Base-by-base conservation (phyloP, 2,329 filamentous ascomycete species). In the Fusarium domesticum region DNA sequence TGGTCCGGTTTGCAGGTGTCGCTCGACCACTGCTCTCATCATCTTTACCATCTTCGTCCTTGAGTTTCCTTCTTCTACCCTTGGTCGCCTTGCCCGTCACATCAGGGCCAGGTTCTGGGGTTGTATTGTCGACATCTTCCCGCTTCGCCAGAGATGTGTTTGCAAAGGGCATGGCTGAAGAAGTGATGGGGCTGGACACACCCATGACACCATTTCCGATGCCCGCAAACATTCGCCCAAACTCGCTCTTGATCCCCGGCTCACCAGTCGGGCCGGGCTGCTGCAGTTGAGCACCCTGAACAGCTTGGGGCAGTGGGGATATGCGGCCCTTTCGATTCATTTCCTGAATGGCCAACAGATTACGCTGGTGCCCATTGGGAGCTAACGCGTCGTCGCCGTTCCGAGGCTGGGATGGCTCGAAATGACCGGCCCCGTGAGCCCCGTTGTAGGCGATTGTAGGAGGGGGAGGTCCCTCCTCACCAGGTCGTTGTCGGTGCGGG, bases 151-250 rank as follows among this genome's bases (percentile, higher is more conserved):
- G 54, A 2, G 69, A 67, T 1, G 70, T 59, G 25, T 66, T 70
- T 6, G 74, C 69, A 46, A 76, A 81, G 1, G 76, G 72, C 62
- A 47, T 72, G 58, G 33, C 68, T 31, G 63, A 53, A 6, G 68
- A 63, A 1, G 75, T 66, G 3, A 74, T 70, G 2, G 78, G 77
- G 55, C 76, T 80, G 12, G 77, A 73, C 28, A 74, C 68, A 18
- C 71, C 72, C 46, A 78, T 72, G 32, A 78, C 74, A 49, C 74
- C 79, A 54, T 73, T 79, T 47, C 74, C 91, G 54, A 97, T 89
- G n/a, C 92, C 92, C 15, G 89, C 89, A 68, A 96, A 96, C 77
- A 96, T 95, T 50, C 89, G 84, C 19, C 91, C 91, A 64, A 96
- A 91, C 64, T 96, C 92, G 63, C 84, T 95, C 74, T 96, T 96